Evolutionary conservation across 1,284 basidiomycete species (phyloP), one percentile per base, ranked within the genome.

Genomic region (Rhodofomes roseus): DNA sequence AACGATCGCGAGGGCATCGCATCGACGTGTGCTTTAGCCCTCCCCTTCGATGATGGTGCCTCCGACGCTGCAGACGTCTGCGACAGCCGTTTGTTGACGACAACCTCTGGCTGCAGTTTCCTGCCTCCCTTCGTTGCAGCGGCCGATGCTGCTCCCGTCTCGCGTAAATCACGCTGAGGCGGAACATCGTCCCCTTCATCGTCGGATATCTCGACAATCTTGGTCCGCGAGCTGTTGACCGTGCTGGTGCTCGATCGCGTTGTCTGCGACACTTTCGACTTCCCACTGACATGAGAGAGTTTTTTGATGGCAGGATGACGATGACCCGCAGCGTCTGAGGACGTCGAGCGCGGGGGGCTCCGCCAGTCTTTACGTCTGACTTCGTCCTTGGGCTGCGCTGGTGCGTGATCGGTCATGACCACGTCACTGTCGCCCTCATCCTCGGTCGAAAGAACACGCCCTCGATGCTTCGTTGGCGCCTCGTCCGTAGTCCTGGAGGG

Each of bases 161-260:
- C 29, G 25, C 46, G 46, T n/a, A 12, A 23, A 29, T 27, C 22
- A 7, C 27, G 25, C 11, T 25, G 16, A 3, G 20, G 50, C 50
- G 16, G 14, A 16, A 43, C 31, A 20, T 36, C 54, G 23, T 64
- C 64, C 14, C 66, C 69, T 1, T 62, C 69, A 23, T 70, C 69
- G 1, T 68, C 68, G 55, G 66, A 66, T 37, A 70, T 65, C 44
- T 70, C 68, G 37, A 70, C 63, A 44, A 70, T 62, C 60, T 64
- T 64, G 20, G 55, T 36, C 2, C 54, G 54, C 9, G 56, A 61
- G 0, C 62, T 62, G 1, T 60, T 29, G 11, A 29, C 36, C 18
- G 46, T 41, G 12, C 36, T 29, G n/a, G 18, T 57, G 11, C 44
- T 56, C 16, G 56, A 57, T 14, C 23, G 41, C 11, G 31, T 11